Base-by-base conservation (phyloP, 352 stramenopile genomes). In the Phytophthora melonis region DNA sequence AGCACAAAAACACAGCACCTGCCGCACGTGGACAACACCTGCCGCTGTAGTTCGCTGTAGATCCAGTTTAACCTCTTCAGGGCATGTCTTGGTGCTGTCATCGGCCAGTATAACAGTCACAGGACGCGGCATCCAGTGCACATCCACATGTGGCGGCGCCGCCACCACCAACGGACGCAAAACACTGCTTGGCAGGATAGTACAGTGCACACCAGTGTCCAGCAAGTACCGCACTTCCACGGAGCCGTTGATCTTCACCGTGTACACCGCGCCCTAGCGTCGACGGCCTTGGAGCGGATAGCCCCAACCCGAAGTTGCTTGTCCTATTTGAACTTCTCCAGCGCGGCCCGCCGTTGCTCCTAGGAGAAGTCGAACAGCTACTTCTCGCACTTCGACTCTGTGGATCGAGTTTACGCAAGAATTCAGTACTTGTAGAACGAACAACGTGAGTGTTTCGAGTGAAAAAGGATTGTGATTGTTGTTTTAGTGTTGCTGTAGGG, bases 201-300 rank as follows among this genome's bases (percentile, higher is more conserved):
- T 62, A 19, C 53, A 30, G 13, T 62, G 39, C 0, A 39, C 62
- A 18, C 53, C 62, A 5, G 62, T 69, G 32, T 69, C 62, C 39
- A 53, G 23, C 36, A 62, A 18, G 14, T 62, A 62, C 3, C 39
- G 52, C 9, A 62, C 39, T 7, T 50, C 52, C 5, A 55, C 7
- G 0, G 23, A 3, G 10, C 49, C 34, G 21, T 67, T 60, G 4
- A 62, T 18, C 25, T 23, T 69, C 36, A 45, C 39, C 52, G 25
- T 60, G 34, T 67, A 60, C 16, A 1, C 23, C 2, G 49, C 21
- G 1, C 23, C 10, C 50, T 49, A 0, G 34, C 0, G 10, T 49
- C 50, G 34, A 19, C 49, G 3, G 50, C 49, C 61, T 67, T 67
- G 3, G 3, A 47, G 32, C 61, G 49, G 21, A 69, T 69, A 14